phyloP scores from a whole-genome alignment of 2,329 filamentous ascomycete genomes.

The Diatrype stigma region DNA sequence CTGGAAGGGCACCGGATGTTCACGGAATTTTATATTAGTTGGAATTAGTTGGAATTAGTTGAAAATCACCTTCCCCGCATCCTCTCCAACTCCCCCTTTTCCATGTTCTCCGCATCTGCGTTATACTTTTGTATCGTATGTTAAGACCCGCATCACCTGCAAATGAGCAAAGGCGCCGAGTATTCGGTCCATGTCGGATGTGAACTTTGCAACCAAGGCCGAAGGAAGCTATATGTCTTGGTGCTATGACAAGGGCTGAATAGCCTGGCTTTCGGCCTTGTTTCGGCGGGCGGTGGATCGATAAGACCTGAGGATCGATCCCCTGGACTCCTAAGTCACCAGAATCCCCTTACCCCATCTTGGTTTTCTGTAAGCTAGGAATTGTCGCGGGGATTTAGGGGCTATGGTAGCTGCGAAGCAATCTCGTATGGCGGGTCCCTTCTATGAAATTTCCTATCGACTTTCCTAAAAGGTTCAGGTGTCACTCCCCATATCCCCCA shows the following conservation, averaged over 20 bases:
- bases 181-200: neutral
- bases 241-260: neutral
- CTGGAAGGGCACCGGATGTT: neutral
- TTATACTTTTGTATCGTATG: neutral
- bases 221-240: neutral
- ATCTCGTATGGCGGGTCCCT: no score
- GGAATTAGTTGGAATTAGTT: neutral
- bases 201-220: neutral
- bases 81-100: neutral
- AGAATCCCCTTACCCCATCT: neutral
- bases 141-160: neutral
- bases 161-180: neutral
- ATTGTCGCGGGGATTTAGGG: no score
- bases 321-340: neutral
- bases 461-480: no score
- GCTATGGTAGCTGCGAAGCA: no score
- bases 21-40: neutral
- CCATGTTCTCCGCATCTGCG: neutral
- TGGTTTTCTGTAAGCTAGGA: neutral
- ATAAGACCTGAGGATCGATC: no score
- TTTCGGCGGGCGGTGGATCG: neutral
- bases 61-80: neutral
- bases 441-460: no score
- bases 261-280: neutral
- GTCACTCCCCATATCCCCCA: no score